Conservation (phyloP, 2,329 filamentous ascomycete genomes). For the Botryotinia globosa region DNA sequence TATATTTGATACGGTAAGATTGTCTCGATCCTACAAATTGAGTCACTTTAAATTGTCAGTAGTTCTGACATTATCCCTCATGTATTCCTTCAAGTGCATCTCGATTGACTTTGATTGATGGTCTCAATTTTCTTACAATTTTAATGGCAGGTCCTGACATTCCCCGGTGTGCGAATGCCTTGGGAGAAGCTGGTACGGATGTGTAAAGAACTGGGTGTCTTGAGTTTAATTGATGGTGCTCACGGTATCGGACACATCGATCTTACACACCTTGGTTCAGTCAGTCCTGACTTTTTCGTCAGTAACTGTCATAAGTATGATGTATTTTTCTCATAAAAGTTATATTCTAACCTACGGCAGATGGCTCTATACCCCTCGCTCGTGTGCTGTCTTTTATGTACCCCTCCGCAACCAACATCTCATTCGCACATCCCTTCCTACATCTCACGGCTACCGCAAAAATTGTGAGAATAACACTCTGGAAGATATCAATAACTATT, state of each 20-base stretch:
- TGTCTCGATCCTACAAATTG: slow-evolving; percentile 40
- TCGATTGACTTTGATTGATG: not conserved
- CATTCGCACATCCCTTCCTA: slow-evolving; percentile 72
- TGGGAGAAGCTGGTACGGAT: slow-evolving; percentile 63
- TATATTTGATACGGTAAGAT: slow-evolving; percentile 10
- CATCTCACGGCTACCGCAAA: slow-evolving; percentile 68
- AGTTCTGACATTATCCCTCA: not conserved
- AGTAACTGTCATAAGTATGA: slow-evolving; percentile 88
- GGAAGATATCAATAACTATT: slow-evolving; percentile 41
- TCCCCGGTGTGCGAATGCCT: slow-evolving; percentile 75
- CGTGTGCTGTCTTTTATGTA: slow-evolving; percentile 80
- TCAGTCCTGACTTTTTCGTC: slow-evolving; percentile 82
- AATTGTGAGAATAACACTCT: slow-evolving; percentile 42
- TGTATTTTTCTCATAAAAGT: too few relatives aligned
- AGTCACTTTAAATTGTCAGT: not conserved
- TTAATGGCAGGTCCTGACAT: slow-evolving; percentile 66
- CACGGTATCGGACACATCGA: slow-evolving; percentile 62
- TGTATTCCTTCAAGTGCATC: not conserved
- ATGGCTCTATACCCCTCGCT: slow-evolving; percentile 80
- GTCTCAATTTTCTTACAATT: not conserved
- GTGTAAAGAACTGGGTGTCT: slow-evolving; percentile 64
- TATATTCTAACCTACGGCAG: slow-evolving; percentile 10
- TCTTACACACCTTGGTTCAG: slow-evolving; percentile 50
- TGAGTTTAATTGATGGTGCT: slow-evolving; percentile 78
- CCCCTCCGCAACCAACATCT: slow-evolving; percentile 74